Evolutionary conservation across 108 stramenopile species (phyloP), one percentile per base, ranked within the genome.

Genomic region (Nitzschia sp.): DNA sequence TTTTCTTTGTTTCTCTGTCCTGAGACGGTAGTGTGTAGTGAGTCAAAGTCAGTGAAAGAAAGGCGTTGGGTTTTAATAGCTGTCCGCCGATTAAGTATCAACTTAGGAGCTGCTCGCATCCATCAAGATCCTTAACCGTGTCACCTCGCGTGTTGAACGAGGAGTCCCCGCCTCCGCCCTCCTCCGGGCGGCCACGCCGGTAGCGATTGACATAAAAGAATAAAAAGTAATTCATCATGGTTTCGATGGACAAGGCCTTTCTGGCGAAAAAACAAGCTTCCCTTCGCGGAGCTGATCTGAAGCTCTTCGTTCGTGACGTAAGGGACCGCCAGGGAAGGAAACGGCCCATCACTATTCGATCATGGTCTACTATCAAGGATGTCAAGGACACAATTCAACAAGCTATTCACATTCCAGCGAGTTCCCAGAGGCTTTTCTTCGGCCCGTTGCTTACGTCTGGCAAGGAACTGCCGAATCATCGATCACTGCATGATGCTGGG

Each of bases 361-460:
- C 94, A 27, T 95, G 94, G 94, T 83, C 88, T 15, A 85, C 89
- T 21, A 74, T 93, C 53, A 85, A 91, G 66, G 94, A 95, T 61
- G 80, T 92, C 60, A 95, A 95, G 73, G 83, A 91, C 64, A 60
- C 71, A 17, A 75, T 95, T 16, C 77, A 83, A 55, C 64, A 79
- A 45, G 72, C 83, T 25, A 73, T 89, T 1, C 85, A 85, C 44
- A 78, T 92, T n/a, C 87, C 91, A 2, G 75, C 86, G 1, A 46
- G 59, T 48, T 72, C 85, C 3, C 94, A 89, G 47, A 72, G 76
- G 21, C 79, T 95, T 38, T 95, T 84, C 61, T 88, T 87, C 71
- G 83, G 83, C 58, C 91, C 94, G 8, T 71, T 90, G 9, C n/a
- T 90, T 41, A 87, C 82, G 2, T 75, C 68, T 36, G 81, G 86